phyloP scores from a whole-genome alignment of 805 yeast species.

The Kazachstania psychrophila region DNA sequence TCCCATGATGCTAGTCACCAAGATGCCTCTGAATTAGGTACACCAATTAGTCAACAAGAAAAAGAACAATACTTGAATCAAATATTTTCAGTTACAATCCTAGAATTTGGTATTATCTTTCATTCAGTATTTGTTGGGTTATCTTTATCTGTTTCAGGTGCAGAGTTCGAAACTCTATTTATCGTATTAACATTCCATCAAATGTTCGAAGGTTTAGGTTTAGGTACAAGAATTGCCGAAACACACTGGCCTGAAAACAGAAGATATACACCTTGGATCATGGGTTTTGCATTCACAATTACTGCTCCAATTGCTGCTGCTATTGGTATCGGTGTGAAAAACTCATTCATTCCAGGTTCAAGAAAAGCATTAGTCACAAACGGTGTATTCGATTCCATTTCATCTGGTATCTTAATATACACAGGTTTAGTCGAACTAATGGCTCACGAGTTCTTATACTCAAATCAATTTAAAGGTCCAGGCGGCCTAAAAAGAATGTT shows the following conservation, averaged over 20 bases:
- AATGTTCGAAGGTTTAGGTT: constrained; percentile 77
- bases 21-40: constrained; percentile 8
- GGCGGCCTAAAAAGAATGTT: constrained; percentile 43
- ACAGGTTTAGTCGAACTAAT: constrained; percentile 70
- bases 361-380: constrained; percentile 52
- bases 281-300: constrained; percentile 42
- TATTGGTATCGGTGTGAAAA: constrained; percentile 68
- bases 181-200: constrained; percentile 69
- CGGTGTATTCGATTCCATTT: constrained; percentile 66
- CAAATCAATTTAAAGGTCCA: constrained; percentile 56
- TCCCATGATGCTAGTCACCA: constrained; percentile 10
- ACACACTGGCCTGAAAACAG: constrained; percentile 40
- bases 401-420: constrained; percentile 70
- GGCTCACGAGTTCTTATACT: constrained; percentile 60
- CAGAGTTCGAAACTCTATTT: constrained; percentile 61
- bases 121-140: constrained; percentile 80
- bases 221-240: constrained; percentile 67
- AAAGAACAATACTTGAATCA: constrained; percentile 48
- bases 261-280: constrained; percentile 48
- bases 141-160: constrained; percentile 68
- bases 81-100: constrained; percentile 43
- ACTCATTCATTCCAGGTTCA: constrained; percentile 49
- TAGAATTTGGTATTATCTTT: constrained; percentile 74
- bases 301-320: constrained; percentile 71
- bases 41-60: constrained; percentile 8